A percentile compares a stretch with the other conserved stretches of the same genome.
phyloP scores from a whole-genome alignment of 352 stramenopile genomes.

The Phytophthora gonapodyides region DNA sequence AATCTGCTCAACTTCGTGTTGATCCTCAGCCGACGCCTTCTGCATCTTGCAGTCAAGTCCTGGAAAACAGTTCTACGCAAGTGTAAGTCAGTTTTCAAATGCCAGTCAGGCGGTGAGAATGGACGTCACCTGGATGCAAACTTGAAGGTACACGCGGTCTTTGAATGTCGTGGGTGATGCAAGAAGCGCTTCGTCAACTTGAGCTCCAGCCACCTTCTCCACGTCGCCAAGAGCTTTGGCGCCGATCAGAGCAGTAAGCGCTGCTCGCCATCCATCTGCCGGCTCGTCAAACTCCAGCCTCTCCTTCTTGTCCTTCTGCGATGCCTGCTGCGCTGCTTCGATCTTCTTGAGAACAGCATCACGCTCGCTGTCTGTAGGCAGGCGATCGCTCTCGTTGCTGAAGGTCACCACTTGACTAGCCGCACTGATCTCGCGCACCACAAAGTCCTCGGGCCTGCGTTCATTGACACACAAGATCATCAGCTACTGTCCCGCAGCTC shows the following conservation, averaged over 20 bases:
- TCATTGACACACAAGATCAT: constrained; percentile 4
- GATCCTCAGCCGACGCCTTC: constrained; percentile 26
- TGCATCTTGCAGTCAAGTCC: constrained; percentile 66
- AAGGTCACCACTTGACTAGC: constrained; percentile 49
- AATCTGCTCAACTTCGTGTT: constrained; percentile 36
- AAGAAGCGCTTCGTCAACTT: constrained; percentile 33
- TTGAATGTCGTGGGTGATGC: constrained; percentile 48
- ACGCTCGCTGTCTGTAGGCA: constrained; percentile 45
- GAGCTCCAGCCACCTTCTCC: constrained; percentile 27
- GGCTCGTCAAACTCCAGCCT: constrained; percentile 62
- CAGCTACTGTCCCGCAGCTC: not conserved
- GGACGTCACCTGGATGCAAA: constrained; percentile 72
- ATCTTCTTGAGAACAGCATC: constrained; percentile 41
- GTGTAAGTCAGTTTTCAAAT: constrained; percentile 3
- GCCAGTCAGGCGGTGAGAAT: not conserved
- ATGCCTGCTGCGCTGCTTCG: constrained; percentile 20
- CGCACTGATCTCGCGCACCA: constrained; percentile 69
- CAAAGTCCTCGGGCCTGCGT: constrained; percentile 59
- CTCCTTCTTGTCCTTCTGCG: constrained; percentile 45
- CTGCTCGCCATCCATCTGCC: constrained; percentile 48
- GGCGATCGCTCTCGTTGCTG: constrained; percentile 15
- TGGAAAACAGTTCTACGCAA: constrained; percentile 60
- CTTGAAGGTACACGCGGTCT: constrained; percentile 69
- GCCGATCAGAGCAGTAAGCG: constrained; percentile 42
- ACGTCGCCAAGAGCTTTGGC: constrained; percentile 13